Conservation (phyloP, 2,329 filamentous ascomycete species). For the Microsporum canis region DNA sequence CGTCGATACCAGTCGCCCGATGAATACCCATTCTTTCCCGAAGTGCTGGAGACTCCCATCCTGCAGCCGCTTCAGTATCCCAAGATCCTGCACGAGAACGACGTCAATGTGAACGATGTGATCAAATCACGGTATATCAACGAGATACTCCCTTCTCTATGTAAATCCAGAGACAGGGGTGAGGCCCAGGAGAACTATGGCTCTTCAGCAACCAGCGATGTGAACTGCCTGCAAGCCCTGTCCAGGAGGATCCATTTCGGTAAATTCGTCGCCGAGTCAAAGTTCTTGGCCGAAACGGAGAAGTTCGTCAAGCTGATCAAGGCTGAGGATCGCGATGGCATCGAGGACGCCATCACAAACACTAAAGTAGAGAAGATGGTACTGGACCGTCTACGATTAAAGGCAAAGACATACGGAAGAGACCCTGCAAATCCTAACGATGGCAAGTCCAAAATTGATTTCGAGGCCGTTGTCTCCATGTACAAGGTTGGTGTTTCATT, state of each 20-base stretch:
- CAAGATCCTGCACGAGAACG: constrained; percentile 71
- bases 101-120: constrained; percentile 78
- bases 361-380: constrained; percentile 82
- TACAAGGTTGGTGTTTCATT: constrained; percentile 47
- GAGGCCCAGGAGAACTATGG: constrained; percentile 93
- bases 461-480: constrained; percentile 80
- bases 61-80: constrained; percentile 85
- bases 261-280: constrained; percentile 95
- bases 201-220: constrained; percentile 80
- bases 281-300: constrained; percentile 75
- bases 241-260: constrained; percentile 91
- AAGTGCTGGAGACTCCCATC: constrained; percentile 65
- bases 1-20: constrained; percentile 92
- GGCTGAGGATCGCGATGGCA: constrained; percentile 64
- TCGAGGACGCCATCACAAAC: constrained; percentile 86
- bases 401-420: constrained; percentile 86
- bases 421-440: constrained; percentile 57
- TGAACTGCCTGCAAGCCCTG: constrained; percentile 77
- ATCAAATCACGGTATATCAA: constrained; percentile 79
- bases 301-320: constrained; percentile 73
- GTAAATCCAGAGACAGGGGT: constrained; percentile 67
- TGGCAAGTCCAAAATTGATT: constrained; percentile 63
- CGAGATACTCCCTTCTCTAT: constrained; percentile 72
- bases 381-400: constrained; percentile 70
- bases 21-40: constrained; percentile 94